Evolutionary conservation across 805 yeast species (phyloP).

Genomic region (Henningerozyma blattae): DNA sequence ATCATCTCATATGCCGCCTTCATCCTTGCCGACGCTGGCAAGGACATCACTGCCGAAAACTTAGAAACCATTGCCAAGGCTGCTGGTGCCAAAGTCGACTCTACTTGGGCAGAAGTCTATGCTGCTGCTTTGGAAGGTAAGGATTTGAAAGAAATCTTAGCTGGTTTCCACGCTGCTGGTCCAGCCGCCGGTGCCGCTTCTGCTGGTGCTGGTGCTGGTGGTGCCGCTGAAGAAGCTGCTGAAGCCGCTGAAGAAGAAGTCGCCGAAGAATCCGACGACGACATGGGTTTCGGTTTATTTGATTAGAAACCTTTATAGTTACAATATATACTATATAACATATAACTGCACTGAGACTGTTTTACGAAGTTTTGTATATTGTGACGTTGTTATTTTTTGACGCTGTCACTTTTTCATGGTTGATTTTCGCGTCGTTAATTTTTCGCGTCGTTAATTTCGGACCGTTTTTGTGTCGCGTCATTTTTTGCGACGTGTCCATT

Average conservation of each 20-base stretch:
- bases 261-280: conserved; percentile 67
- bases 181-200: conserved; percentile 33
- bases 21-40: conserved; percentile 95
- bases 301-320: conserved; percentile 38
- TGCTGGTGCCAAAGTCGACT: conserved; percentile 68
- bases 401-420: too few species aligned
- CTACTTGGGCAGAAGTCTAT: conserved; percentile 69
- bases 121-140: conserved; percentile 79
- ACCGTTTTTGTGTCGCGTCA: too few species aligned
- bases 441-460: too few species aligned
- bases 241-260: conserved; percentile 47
- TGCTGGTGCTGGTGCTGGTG: conserved; percentile 36
- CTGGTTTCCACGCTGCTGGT: conserved; percentile 38
- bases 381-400: too few species aligned
- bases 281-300: conserved; percentile 90
- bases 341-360: neutral
- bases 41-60: conserved; percentile 82
- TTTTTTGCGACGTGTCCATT: too few species aligned
- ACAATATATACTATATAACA: neutral
- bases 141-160: conserved; percentile 59
- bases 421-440: too few species aligned
- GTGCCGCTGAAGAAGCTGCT: conserved; percentile 33
- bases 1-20: conserved; percentile 96
- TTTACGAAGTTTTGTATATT: too few species aligned
- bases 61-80: conserved; percentile 58